phyloP scores from a whole-genome alignment of 2,329 filamentous ascomycete genomes.

The Alternaria infectoria region DNA sequence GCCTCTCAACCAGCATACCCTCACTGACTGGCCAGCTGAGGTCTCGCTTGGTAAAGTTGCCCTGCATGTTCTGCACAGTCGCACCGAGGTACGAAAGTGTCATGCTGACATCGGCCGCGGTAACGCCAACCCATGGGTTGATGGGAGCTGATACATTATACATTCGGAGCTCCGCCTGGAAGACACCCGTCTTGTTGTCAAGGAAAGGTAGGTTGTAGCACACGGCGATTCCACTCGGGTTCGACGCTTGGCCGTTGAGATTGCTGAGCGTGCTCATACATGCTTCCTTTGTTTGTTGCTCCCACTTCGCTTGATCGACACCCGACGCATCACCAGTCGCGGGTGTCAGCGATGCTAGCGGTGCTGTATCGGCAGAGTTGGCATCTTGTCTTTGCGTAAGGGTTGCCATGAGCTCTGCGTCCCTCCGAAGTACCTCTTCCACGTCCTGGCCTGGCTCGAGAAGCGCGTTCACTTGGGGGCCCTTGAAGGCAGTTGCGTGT shows the following conservation, averaged over 20 bases:
- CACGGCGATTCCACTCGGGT: constrained; percentile 77
- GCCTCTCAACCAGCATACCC: constrained; percentile 37
- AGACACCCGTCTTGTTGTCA: constrained; percentile 70
- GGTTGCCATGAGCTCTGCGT: constrained; percentile 42
- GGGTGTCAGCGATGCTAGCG: constrained; percentile 41
- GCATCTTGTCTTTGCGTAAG: constrained; percentile 46
- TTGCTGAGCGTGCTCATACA: constrained; percentile 64
- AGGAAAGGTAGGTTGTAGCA: constrained; percentile 83
- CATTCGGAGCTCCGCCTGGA: constrained; percentile 77
- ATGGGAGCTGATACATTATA: constrained; percentile 70
- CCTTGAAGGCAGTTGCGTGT: constrained; percentile 38
- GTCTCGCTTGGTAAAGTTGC: constrained; percentile 40
- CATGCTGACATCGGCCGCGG: constrained; percentile 49
- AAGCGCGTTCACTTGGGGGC: constrained; percentile 30
- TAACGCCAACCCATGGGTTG: constrained; percentile 53
- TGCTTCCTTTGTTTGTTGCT: constrained; percentile 53
- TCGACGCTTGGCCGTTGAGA: constrained; percentile 65
- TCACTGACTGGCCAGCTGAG: constrained; percentile 32
- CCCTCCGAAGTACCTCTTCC: constrained; percentile 42
- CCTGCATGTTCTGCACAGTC: constrained; percentile 50
- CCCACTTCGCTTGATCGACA: constrained; percentile 43
- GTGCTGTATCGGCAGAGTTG: constrained; percentile 33
- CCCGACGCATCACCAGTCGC: constrained; percentile 44
- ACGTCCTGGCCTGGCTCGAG: constrained; percentile 39
- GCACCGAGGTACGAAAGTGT: constrained; percentile 52